These are phyloP conservation scores for Cardamine chenopodiifolia DNA, from an alignment of 345 rosid species.

Conservation along the genomic window DNA sequence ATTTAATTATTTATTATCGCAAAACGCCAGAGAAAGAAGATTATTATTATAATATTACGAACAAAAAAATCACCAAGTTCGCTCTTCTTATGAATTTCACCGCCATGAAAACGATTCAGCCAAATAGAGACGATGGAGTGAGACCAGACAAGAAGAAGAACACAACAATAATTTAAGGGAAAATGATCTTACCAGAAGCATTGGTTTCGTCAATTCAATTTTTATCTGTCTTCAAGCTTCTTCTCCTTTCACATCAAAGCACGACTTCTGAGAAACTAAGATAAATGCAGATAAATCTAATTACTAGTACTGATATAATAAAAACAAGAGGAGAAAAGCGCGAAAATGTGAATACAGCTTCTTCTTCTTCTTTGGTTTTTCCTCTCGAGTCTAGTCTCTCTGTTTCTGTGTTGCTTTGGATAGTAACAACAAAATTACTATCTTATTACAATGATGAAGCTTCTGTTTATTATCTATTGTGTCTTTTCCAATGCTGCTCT, in stretches of 20 bases:
- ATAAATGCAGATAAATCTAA: constrained; percentile 12
- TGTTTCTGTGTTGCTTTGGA: constrained; percentile 13
- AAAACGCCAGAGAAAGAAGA: constrained; percentile 23
- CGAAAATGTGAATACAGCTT: constrained; percentile 5
- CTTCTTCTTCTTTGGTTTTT: not conserved
- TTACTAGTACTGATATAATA: constrained; percentile 11
- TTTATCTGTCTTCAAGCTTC: constrained; percentile 24
- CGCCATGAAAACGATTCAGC: constrained; percentile 37
- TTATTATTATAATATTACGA: constrained; percentile 16
- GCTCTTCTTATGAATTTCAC: constrained; percentile 38
- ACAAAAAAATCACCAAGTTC: constrained; percentile 15
- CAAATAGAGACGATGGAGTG: constrained; percentile 23
- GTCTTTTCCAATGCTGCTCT: constrained; percentile 37
- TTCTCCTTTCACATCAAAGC: constrained; percentile 45
- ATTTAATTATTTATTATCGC: constrained; percentile 7
- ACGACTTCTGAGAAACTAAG: constrained; percentile 6
- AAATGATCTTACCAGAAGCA: constrained; percentile 28
- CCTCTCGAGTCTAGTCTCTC: constrained; percentile 8
- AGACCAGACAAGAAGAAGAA: constrained; percentile 40
- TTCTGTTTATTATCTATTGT: not conserved
- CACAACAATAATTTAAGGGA: constrained; percentile 1
- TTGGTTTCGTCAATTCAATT: constrained; percentile 19
- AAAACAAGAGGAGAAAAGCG: not conserved
- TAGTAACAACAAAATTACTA: constrained; percentile 28
- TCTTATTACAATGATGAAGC: not conserved